Percentiles rank a stretch among this genome's conserved stretches.
phyloP scores from a whole-genome alignment of 441 rosid species.

The Capsella rubella region DNA sequence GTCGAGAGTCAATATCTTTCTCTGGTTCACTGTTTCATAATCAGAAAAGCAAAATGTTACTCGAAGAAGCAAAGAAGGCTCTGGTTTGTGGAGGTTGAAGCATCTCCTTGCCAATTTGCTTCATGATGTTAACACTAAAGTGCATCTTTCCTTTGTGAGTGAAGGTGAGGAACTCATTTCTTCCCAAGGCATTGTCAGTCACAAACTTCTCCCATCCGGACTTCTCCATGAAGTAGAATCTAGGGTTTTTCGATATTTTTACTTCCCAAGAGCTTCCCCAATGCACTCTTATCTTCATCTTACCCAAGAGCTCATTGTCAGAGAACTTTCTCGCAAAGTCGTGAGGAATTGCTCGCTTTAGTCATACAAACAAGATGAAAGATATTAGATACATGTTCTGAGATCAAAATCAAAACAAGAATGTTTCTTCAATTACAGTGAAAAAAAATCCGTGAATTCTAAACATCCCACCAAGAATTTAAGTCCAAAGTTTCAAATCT shows the following conservation, averaged over 20 bases:
- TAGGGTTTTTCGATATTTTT: background rate
- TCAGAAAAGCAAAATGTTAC: conserved; percentile 18
- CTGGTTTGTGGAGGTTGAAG: background rate
- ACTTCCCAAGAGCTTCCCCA: conserved; percentile 37
- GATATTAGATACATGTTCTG: background rate
- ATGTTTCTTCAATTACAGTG: background rate
- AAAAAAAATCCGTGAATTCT: background rate
- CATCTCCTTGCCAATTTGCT: conserved; percentile 28
- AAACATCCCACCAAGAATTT: background rate
- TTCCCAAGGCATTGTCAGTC: conserved; percentile 38
- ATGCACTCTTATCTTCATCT: conserved; percentile 5
- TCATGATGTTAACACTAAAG: conserved; percentile 27
- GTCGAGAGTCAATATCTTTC: background rate
- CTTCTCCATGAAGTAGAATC: conserved; percentile 38
- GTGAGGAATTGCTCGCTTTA: conserved; percentile 11
- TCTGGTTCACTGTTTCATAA: background rate
- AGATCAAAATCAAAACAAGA: background rate
- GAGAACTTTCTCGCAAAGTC: conserved; percentile 11
- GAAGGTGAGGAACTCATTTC: conserved; percentile 31
- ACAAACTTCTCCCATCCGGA: conserved; percentile 32
- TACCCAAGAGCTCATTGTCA: conserved; percentile 9
- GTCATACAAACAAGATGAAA: conserved; percentile 3
- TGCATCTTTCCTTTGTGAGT: conserved; percentile 34
- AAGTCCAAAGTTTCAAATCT: background rate
- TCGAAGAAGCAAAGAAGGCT: conserved; percentile 4